Conservation (phyloP, 148 eudicot genomes). For the Rhododendron simsii region DNA sequence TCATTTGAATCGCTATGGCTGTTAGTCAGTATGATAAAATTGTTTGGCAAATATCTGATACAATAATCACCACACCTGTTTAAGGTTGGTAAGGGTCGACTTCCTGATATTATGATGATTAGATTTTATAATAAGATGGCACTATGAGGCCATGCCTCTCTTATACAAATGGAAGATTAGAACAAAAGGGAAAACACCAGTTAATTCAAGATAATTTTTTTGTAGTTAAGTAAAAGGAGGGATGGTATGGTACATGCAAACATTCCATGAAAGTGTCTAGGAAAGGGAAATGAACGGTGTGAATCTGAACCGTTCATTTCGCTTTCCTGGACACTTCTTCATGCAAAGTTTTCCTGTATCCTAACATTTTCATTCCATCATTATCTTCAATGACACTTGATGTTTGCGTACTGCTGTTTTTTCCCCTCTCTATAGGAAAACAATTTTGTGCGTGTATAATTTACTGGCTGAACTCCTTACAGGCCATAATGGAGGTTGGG, state of each 20-base stretch:
- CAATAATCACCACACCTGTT: neutral
- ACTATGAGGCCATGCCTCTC: neutral
- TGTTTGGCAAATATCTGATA: neutral
- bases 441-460: neutral
- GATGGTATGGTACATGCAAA: no score
- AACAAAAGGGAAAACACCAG: neutral
- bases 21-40: neutral
- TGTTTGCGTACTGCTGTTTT: neutral
- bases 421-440: neutral
- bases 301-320: no score
- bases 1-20: neutral
- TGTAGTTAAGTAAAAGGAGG: neutral
- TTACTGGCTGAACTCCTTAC: conserved; percentile 12
- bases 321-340: no score
- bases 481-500: conserved; percentile 93
- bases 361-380: neutral
- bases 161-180: neutral
- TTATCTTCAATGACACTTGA: neutral
- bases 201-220: neutral
- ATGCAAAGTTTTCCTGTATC: no score
- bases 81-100: neutral
- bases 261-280: no score
- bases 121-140: neutral
- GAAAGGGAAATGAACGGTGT: no score
- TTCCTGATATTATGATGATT: neutral